Conservation (phyloP, 805 yeast species). For the Saccharomycopsis babjevae region DNA sequence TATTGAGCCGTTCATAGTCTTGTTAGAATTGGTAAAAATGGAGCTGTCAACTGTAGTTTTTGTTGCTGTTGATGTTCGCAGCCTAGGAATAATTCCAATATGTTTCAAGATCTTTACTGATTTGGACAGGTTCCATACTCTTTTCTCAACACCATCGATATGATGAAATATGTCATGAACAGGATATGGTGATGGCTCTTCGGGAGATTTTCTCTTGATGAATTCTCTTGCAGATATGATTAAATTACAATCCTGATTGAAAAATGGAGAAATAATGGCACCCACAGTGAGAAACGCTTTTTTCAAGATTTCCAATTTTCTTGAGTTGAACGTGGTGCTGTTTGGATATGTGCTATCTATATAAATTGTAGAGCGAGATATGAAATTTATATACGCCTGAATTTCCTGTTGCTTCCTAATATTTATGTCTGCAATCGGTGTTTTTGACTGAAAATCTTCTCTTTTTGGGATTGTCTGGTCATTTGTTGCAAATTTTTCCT, state of each 20-base stretch:
- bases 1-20: neutral
- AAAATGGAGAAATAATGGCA: slow-evolving; percentile 4
- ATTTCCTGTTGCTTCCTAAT: neutral
- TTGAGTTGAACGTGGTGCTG: neutral
- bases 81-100: slow-evolving; percentile 4
- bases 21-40: neutral
- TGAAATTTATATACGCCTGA: neutral
- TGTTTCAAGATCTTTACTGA: slow-evolving; percentile 1
- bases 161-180: slow-evolving; percentile 7
- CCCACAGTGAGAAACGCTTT: slow-evolving; percentile 1
- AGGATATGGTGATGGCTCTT: slow-evolving; percentile 6
- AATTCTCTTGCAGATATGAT: slow-evolving; percentile 12
- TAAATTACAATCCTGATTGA: slow-evolving; percentile 10
- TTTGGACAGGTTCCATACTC: slow-evolving; percentile 12
- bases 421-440: neutral
- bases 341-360: slow-evolving; percentile 7
- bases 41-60: neutral
- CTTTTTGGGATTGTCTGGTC: neutral
- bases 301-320: neutral
- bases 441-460: neutral
- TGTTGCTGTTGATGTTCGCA: neutral
- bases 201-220: neutral
- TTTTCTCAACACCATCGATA: slow-evolving; percentile 5
- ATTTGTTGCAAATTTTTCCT: neutral
- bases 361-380: neutral